phyloP scores from a whole-genome alignment of 1,284 basidiomycete species.

The Gymnopus androsaceus region DNA sequence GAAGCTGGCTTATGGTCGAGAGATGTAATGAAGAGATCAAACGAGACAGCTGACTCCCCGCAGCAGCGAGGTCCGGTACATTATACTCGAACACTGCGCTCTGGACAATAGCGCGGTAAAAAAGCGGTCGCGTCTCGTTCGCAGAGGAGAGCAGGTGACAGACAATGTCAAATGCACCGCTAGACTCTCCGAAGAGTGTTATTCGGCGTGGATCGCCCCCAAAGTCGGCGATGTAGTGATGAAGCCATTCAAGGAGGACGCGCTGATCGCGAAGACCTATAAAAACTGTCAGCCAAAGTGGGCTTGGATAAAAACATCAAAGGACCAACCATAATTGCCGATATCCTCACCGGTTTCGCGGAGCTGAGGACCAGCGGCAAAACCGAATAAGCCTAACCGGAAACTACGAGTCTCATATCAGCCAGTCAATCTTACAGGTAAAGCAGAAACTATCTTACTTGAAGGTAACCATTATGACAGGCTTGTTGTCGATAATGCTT shows the following conservation, averaged over 20 bases:
- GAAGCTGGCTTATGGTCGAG: constrained; percentile 59
- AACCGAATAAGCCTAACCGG: constrained; percentile 74
- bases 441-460: constrained; percentile 52
- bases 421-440: constrained; percentile 15
- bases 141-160: constrained; percentile 64
- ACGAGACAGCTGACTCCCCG: constrained; percentile 67
- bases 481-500: constrained; percentile 60
- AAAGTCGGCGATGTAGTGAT: constrained; percentile 64
- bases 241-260: constrained; percentile 69
- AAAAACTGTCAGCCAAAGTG: too few relatives aligned
- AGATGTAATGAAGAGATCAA: constrained; percentile 56
- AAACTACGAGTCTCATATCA: constrained; percentile 46
- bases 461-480: constrained; percentile 70
- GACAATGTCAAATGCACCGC: constrained; percentile 74
- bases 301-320: too few relatives aligned
- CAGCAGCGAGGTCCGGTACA: constrained; percentile 56
- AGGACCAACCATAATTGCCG: constrained; percentile 80
- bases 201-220: constrained; percentile 73
- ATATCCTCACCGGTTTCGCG: constrained; percentile 71
- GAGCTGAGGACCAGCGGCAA: constrained; percentile 62
- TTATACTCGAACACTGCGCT: constrained; percentile 62
- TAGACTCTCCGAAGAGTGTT: constrained; percentile 69
- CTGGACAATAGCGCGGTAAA: constrained; percentile 68
- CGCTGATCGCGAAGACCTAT: constrained; percentile 72
- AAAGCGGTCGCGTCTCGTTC: constrained; percentile 61